Conservation (phyloP, 2,329 filamentous ascomycete species). For the Didymella pomorum region DNA sequence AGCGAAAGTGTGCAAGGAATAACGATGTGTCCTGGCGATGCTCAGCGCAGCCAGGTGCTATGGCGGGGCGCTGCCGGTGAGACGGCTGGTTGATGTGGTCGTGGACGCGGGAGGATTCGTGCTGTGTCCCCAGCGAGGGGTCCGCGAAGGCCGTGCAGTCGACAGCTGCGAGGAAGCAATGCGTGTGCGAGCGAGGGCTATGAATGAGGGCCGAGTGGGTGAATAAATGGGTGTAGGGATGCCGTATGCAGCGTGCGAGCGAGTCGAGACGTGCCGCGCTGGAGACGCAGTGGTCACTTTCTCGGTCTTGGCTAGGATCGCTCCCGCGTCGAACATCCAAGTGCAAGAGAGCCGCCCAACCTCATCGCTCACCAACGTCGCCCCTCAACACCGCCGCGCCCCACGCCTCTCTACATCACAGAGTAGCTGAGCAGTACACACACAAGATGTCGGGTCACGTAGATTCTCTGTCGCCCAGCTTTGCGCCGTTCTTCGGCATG, state of each 20-base stretch:
- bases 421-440: constrained; percentile 2
- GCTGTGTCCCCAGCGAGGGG: constrained; percentile 22
- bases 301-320: not conserved
- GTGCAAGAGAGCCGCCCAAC: constrained; percentile 5
- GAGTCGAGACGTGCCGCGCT: constrained; percentile 10
- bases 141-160: constrained; percentile 9
- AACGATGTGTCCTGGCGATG: not conserved
- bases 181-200: constrained; percentile 6
- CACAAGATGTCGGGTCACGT: constrained; percentile 34
- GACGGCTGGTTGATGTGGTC: constrained; percentile 15
- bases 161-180: not conserved
- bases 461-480: constrained; percentile 68
- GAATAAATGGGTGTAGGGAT: not conserved
- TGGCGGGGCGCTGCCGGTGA: constrained; percentile 8
- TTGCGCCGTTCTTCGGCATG: constrained; percentile 89
- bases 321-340: not conserved
- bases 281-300: not conserved
- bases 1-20: not conserved
- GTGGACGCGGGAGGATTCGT: constrained; percentile 23
- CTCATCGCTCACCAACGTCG: constrained; percentile 7
- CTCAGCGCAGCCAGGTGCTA: not conserved
- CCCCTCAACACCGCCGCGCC: constrained; percentile 1
- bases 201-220: not conserved
- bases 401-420: constrained; percentile 1
- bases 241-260: constrained; percentile 11